A percentile compares a stretch with the other conserved stretches of the same genome.
Evolutionary conservation across 1,284 basidiomycete species (phyloP).

Genomic region (Termitomyces sp.): DNA sequence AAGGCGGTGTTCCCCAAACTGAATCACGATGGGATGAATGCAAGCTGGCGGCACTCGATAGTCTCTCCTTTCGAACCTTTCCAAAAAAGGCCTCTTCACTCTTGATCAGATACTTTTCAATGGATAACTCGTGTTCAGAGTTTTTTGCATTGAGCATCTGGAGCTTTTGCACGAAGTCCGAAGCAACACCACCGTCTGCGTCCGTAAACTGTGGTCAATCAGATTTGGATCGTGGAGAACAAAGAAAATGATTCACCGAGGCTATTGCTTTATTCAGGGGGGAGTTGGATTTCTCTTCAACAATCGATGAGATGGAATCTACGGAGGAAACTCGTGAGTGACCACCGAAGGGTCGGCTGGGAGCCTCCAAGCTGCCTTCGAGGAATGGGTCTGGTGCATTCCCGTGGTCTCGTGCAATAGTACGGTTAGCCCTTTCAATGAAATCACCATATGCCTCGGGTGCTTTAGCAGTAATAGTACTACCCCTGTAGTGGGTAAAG

Average conservation of each 20-base stretch:
- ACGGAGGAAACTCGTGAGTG: slow-evolving; percentile 78
- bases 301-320: slow-evolving; percentile 84
- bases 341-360: slow-evolving; percentile 70
- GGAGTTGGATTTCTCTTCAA: slow-evolving; percentile 84
- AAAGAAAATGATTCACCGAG: slow-evolving; percentile 45
- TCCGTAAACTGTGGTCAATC: slow-evolving; percentile 70
- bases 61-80: slow-evolving; percentile 82
- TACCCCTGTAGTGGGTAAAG: slow-evolving; percentile 35
- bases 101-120: slow-evolving; percentile 85
- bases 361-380: slow-evolving; percentile 44
- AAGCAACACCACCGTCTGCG: slow-evolving; percentile 84
- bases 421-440: slow-evolving; percentile 77
- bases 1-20: slow-evolving; percentile 69
- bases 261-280: slow-evolving; percentile 90
- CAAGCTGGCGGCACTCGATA: slow-evolving; percentile 70
- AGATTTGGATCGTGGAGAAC: neutral
- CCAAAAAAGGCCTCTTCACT: slow-evolving; percentile 92
- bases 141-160: slow-evolving; percentile 77
- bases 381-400: slow-evolving; percentile 82
- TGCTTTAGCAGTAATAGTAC: slow-evolving; percentile 23
- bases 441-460: slow-evolving; percentile 66
- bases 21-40: slow-evolving; percentile 80
- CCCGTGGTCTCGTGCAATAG: slow-evolving; percentile 74
- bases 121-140: slow-evolving; percentile 86
- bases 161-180: slow-evolving; percentile 83